Evolutionary conservation across 208 protist species (phyloP).

Genomic region (Herpetomonas samuelpessoai): DNA sequence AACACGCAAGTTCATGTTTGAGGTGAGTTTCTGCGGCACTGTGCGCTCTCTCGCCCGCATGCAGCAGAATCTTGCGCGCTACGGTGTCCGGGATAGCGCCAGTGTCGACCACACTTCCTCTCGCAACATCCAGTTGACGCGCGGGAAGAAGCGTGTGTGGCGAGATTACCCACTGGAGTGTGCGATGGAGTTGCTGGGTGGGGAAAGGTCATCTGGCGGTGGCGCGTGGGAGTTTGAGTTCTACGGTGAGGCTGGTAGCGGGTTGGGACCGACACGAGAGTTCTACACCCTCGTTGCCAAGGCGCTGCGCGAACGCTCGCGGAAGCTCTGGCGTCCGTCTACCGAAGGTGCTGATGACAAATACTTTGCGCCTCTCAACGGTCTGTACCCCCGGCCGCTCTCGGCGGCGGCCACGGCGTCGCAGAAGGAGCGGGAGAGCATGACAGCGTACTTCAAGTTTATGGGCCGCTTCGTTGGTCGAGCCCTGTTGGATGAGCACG

Average conservation of each 20-base stretch:
- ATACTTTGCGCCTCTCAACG: constrained; percentile 46
- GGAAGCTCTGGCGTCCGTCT: constrained; percentile 56
- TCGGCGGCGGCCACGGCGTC: neutral
- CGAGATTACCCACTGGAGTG: constrained; percentile 32
- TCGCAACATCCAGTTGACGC: constrained; percentile 18
- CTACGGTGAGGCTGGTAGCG: constrained; percentile 86
- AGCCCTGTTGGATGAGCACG: constrained; percentile 74
- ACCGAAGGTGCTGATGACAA: constrained; percentile 38
- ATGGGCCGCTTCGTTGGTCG: constrained; percentile 79
- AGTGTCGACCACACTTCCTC: constrained; percentile 12
- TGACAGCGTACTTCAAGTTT: constrained; percentile 41
- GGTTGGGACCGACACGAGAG: constrained; percentile 85
- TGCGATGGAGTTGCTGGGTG: constrained; percentile 22
- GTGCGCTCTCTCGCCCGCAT: constrained; percentile 50
- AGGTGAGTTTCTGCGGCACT: constrained; percentile 72
- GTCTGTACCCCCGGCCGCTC: constrained; percentile 63
- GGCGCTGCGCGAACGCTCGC: constrained; percentile 48
- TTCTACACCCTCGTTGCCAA: constrained; percentile 87
- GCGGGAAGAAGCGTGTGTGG: constrained; percentile 51
- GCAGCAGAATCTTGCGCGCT: constrained; percentile 39
- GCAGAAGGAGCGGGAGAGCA: constrained; percentile 17
- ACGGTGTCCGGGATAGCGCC: constrained; percentile 23
- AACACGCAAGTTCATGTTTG: constrained; percentile 81
- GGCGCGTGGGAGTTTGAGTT: constrained; percentile 86
- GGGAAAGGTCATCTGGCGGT: constrained; percentile 20